Evolutionary conservation across 2,329 filamentous ascomycete species (phyloP).

Genomic region (Emericellopsis cladophorae): DNA sequence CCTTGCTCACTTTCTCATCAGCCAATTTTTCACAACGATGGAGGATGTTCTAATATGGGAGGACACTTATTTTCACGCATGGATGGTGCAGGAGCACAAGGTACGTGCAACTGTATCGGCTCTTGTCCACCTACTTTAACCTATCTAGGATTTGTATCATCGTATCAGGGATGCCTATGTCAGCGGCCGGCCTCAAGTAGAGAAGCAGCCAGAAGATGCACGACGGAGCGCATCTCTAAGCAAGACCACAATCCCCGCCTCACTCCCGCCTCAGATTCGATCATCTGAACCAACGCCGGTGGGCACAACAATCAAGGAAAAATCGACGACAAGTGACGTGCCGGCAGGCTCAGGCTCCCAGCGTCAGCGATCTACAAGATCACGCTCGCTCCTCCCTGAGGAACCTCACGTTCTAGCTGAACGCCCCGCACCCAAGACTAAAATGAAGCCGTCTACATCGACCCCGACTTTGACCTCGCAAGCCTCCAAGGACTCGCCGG

Average conservation of each 20-base stretch:
- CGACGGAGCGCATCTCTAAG: too few relatives aligned
- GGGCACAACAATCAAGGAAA: too few relatives aligned
- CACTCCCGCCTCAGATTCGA: too few relatives aligned
- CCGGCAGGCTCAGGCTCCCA: too few relatives aligned
- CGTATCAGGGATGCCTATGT: too few relatives aligned
- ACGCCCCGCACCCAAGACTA: too few relatives aligned
- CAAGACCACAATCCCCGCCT: too few relatives aligned
- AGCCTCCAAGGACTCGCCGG: neutral
- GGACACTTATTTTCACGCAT: constrained; percentile 32
- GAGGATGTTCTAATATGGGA: constrained; percentile 25
- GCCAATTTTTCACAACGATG: constrained; percentile 27
- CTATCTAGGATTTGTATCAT: too few relatives aligned
- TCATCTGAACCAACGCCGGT: too few relatives aligned
- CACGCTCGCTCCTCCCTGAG: neutral
- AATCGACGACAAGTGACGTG: too few relatives aligned
- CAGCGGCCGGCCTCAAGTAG: too few relatives aligned
- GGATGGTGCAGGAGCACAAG: constrained; percentile 26
- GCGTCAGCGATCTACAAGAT: neutral
- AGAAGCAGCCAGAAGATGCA: too few relatives aligned
- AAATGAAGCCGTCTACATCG: constrained; percentile 2
- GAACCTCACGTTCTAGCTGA: neutral
- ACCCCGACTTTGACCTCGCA: neutral
- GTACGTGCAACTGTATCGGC: constrained; percentile 15
- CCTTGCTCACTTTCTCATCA: constrained; percentile 37
- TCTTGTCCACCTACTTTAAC: neutral